Conservation (phyloP, 345 rosid genomes). For the Pistacia atlantica region DNA sequence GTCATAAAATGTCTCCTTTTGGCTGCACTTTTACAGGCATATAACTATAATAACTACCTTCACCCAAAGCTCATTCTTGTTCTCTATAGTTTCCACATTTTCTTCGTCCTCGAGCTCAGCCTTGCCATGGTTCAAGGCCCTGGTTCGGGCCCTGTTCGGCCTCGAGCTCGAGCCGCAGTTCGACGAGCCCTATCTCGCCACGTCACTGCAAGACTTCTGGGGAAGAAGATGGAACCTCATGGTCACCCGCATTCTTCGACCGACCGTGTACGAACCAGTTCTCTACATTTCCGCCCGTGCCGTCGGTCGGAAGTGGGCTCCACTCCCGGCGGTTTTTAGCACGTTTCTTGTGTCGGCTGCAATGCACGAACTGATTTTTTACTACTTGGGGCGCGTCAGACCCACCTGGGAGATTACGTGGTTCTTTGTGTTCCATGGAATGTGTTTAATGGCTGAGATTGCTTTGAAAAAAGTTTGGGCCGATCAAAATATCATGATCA, state of each 20-base stretch:
- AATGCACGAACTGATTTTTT: conserved; percentile 70
- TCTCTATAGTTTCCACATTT: conserved; percentile 38
- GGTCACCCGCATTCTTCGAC: conserved; percentile 53
- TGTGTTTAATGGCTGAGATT: conserved; percentile 36
- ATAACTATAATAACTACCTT: conserved; percentile 28
- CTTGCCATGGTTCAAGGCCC: conserved; percentile 33
- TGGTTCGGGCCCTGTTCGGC: conserved; percentile 31
- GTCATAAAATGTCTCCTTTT: conserved; percentile 36
- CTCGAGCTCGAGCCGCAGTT: conserved; percentile 56
- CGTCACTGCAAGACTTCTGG: conserved; percentile 82
- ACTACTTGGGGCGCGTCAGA: conserved; percentile 41
- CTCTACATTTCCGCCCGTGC: conserved; percentile 11
- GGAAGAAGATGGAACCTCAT: conserved; percentile 69
- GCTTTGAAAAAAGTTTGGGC: conserved; percentile 38
- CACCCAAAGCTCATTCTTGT: conserved; percentile 32
- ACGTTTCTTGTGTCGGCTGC: conserved; percentile 52
- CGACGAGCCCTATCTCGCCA: conserved; percentile 54
- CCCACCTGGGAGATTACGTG: conserved; percentile 53
- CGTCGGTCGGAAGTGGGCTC: conserved; percentile 42
- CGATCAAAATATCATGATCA: not conserved
- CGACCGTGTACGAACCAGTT: conserved; percentile 55
- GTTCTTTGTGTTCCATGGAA: conserved; percentile 59
- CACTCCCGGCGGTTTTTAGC: conserved; percentile 31
- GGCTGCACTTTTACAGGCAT: conserved; percentile 14
- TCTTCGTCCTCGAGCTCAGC: conserved; percentile 40